These are phyloP conservation scores for Huntiella moniliformis DNA, from an alignment of 2,329 filamentous ascomycete species.

Conservation along the genomic window DNA sequence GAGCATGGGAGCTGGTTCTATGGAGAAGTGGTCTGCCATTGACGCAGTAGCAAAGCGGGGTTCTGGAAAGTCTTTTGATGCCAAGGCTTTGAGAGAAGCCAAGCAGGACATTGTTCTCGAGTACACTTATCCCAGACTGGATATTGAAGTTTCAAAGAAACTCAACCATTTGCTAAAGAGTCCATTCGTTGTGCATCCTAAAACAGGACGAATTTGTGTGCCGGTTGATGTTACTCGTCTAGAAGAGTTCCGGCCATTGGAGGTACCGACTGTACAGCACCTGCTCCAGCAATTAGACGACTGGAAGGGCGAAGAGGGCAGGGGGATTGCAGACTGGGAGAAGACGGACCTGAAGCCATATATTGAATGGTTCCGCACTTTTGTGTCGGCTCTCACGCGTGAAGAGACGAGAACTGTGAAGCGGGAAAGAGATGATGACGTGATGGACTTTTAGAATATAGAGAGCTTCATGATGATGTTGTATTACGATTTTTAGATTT, in stretches of 20 bases:
- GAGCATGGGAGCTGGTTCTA: slow-evolving; percentile 53
- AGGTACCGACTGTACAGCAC: slow-evolving; percentile 73
- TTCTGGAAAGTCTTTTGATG: slow-evolving; percentile 51
- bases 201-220: slow-evolving; percentile 85
- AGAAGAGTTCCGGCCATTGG: slow-evolving; percentile 70
- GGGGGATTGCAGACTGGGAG: slow-evolving; percentile 63
- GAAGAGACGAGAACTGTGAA: slow-evolving; percentile 45
- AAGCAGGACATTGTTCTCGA: slow-evolving; percentile 94
- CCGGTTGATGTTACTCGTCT: slow-evolving; percentile 63
- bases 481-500: slow-evolving; percentile 5
- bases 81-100: slow-evolving; percentile 58
- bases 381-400: slow-evolving; percentile 61
- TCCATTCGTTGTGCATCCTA: slow-evolving; percentile 90
- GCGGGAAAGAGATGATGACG: slow-evolving; percentile 32
- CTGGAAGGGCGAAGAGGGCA: slow-evolving; percentile 37
- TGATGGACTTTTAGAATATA: slow-evolving; percentile 32
- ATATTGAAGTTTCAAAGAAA: slow-evolving; percentile 95
- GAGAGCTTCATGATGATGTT: not conserved
- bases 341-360: slow-evolving; percentile 92
- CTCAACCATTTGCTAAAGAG: slow-evolving; percentile 95
- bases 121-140: slow-evolving; percentile 92
- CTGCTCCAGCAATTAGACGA: slow-evolving; percentile 72
- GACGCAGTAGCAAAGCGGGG: slow-evolving; percentile 65
- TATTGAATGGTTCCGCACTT: slow-evolving; percentile 70
- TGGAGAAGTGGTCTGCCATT: slow-evolving; percentile 86